A percentile compares a stretch with the other conserved stretches of the same genome.
Evolutionary conservation across 2,329 filamentous ascomycete species (phyloP).

Genomic region (Verticillium nonalfalfae): DNA sequence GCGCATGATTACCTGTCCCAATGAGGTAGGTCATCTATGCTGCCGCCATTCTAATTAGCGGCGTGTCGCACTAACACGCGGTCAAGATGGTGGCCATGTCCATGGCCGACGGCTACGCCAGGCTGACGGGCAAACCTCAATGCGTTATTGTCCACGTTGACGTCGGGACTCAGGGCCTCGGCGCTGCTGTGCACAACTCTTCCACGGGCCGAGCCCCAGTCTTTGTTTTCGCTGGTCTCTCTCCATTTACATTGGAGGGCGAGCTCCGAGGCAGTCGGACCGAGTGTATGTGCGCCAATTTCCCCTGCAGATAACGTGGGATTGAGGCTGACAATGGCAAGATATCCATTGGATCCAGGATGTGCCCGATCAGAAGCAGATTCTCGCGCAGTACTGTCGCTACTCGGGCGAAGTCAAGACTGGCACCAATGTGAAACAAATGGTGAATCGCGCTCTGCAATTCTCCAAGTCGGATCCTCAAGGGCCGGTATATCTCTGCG

Average conservation of each 20-base stretch:
- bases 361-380: constrained; percentile 67
- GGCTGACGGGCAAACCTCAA: constrained; percentile 60
- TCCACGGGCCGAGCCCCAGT: constrained; percentile 63
- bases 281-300: constrained; percentile 29
- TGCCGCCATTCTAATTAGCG: background rate
- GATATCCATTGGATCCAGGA: constrained; percentile 75
- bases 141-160: constrained; percentile 70
- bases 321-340: constrained; percentile 19
- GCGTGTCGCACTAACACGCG: background rate
- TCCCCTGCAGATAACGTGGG: background rate
- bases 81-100: constrained; percentile 67
- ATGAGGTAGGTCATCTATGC: constrained; percentile 45
- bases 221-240: constrained; percentile 66
- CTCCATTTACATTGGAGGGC: constrained; percentile 64
- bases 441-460: constrained; percentile 71
- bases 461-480: constrained; percentile 68
- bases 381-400: constrained; percentile 72
- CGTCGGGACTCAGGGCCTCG: constrained; percentile 67
- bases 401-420: constrained; percentile 74
- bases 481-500: constrained; percentile 69
- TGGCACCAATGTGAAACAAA: constrained; percentile 74
- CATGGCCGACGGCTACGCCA: constrained; percentile 69
- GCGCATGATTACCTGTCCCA: constrained; percentile 65
- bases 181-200: constrained; percentile 67
- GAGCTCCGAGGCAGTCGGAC: constrained; percentile 64